phyloP scores from a whole-genome alignment of 768 basidiomycete species.

The Serendipita sp. region DNA sequence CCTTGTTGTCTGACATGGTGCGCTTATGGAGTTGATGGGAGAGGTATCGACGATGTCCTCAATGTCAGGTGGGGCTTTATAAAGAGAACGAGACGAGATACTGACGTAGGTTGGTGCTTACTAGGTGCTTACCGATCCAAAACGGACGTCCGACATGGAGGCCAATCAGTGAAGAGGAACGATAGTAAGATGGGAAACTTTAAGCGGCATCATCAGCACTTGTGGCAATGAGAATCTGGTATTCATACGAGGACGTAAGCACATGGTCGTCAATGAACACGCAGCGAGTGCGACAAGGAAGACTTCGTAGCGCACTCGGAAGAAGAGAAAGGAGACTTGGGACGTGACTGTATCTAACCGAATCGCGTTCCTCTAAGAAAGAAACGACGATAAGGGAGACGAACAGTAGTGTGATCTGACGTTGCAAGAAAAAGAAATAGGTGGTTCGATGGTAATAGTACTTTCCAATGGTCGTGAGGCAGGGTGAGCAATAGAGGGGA shows the following conservation, averaged over 20 bases:
- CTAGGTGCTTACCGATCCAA: not conserved
- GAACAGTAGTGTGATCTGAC: not conserved
- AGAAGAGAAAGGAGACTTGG: not conserved
- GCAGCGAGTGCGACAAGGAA: not conserved
- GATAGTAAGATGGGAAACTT: not conserved
- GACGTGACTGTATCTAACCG: not conserved
- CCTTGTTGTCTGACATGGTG: slow-evolving; percentile 25
- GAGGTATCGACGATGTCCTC: not conserved
- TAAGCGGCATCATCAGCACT: not conserved
- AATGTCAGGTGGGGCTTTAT: not conserved
- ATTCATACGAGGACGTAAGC: not conserved
- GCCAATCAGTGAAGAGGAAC: not conserved
- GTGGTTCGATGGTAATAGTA: not conserved
- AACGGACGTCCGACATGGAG: not conserved
- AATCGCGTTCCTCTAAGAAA: not conserved
- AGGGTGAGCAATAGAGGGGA: not conserved
- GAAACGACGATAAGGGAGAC: not conserved
- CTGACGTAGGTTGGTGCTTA: not conserved
- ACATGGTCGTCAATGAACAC: not conserved
- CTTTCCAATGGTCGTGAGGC: not conserved
- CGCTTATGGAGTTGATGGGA: not conserved
- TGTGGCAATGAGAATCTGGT: not conserved
- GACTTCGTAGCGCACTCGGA: not conserved
- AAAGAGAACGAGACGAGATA: not conserved
- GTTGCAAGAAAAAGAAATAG: not conserved